phyloP scores from a whole-genome alignment of 208 protist genomes.

The Blechomonas ayalai region DNA sequence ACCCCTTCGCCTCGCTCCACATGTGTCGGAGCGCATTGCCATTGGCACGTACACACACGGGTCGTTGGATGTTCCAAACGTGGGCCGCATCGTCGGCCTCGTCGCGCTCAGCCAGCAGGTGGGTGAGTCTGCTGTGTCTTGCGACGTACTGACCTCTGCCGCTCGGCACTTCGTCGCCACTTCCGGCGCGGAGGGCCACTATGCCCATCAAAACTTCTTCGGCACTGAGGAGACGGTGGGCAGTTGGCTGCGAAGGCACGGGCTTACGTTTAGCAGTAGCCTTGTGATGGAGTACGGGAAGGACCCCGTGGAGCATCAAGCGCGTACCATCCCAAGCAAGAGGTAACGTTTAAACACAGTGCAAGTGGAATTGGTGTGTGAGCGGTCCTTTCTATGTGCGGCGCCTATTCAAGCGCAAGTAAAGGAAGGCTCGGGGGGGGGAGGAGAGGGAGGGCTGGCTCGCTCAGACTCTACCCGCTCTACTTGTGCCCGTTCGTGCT shows the following conservation, averaged over 20 bases:
- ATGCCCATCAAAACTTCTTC: slow-evolving; percentile 79
- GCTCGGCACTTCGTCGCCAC: slow-evolving; percentile 81
- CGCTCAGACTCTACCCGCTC: no score
- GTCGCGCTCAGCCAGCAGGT: slow-evolving; percentile 49
- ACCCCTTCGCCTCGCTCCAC: slow-evolving; percentile 36
- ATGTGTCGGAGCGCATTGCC: slow-evolving; percentile 41
- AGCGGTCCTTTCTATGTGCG: no score
- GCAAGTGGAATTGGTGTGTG: no score
- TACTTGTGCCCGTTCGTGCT: no score
- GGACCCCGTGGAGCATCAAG: slow-evolving; percentile 68
- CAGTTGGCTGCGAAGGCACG: slow-evolving; percentile 77
- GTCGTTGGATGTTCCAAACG: slow-evolving; percentile 28
- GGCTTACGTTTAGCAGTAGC: slow-evolving; percentile 64
- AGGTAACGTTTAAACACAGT: no score
- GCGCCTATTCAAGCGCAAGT: no score
- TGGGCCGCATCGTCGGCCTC: slow-evolving; percentile 74
- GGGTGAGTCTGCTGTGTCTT: slow-evolving; percentile 11
- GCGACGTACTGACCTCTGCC: slow-evolving; percentile 44
- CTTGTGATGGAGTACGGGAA: slow-evolving; percentile 85
- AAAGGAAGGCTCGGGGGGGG: no score
- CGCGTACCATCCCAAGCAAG: slow-evolving; percentile 18
- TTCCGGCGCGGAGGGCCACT: slow-evolving; percentile 65
- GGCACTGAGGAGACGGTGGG: slow-evolving; percentile 69
- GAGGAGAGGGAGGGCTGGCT: no score
- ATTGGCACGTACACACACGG: slow-evolving; percentile 80